These are phyloP conservation scores for Trichosporon sp. DNA, from an alignment of 1,284 basidiomycete genomes.

Conservation along the genomic window DNA sequence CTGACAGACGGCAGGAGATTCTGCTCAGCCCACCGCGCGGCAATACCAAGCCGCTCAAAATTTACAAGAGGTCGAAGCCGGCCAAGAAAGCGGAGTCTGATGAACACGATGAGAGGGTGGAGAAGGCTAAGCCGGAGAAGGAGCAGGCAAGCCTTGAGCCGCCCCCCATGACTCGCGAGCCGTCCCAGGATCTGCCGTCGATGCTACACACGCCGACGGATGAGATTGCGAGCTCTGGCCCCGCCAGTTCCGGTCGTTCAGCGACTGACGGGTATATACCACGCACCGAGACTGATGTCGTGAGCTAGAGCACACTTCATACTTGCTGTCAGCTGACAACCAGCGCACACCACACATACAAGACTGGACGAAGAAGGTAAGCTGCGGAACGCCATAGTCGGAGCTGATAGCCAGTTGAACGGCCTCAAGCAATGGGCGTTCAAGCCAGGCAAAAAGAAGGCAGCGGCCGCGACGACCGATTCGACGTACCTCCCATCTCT, in stretches of 20 bases:
- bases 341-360: neutral
- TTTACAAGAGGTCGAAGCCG: constrained; percentile 28
- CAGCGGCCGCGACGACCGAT: neutral
- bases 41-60: constrained; percentile 25
- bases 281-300: neutral
- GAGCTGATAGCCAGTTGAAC: neutral
- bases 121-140: neutral
- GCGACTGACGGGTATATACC: neutral
- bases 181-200: neutral
- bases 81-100: neutral
- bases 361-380: constrained; percentile 6
- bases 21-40: neutral
- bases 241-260: neutral
- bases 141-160: neutral
- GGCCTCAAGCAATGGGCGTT: neutral
- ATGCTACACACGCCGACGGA: neutral
- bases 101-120: too few species aligned
- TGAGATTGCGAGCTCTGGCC: neutral
- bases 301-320: neutral
- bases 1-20: constrained; percentile 5
- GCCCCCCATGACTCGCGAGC: neutral
- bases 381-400: too few species aligned
- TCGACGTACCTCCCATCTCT: neutral
- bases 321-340: neutral
- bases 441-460: neutral